phyloP scores from a whole-genome alignment of 176 grass and related monocot species.

The Saccharum spontaneum region DNA sequence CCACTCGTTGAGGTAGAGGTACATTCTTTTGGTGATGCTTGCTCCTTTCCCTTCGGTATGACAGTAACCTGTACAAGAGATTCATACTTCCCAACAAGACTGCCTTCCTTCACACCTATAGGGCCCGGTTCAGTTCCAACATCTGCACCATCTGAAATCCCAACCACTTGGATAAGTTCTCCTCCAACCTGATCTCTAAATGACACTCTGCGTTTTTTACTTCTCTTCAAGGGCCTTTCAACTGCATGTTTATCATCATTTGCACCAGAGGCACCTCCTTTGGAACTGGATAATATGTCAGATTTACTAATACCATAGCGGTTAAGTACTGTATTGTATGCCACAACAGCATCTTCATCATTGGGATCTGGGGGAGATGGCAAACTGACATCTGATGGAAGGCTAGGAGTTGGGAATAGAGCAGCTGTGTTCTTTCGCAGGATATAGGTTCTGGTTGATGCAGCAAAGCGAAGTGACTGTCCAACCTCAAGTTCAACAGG shows the following conservation, averaged over 20 bases:
- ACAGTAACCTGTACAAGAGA: constrained; percentile 89
- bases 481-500: constrained; percentile 96
- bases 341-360: constrained; percentile 84
- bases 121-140: constrained; percentile 92
- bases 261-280: constrained; percentile 27
- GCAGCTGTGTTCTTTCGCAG: constrained; percentile 73
- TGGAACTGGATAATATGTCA: constrained; percentile 43
- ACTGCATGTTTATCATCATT: constrained; percentile 28
- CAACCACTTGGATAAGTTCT: constrained; percentile 93
- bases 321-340: constrained; percentile 96
- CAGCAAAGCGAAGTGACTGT: constrained; percentile 88
- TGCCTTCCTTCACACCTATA: constrained; percentile 92
- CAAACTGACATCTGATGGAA: constrained; percentile 71
- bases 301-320: constrained; percentile 70
- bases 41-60: constrained; percentile 91
- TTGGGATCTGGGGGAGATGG: constrained; percentile 90
- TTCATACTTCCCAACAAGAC: constrained; percentile 96
- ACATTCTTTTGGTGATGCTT: constrained; percentile 45
- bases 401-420: constrained; percentile 54
- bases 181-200: constrained; percentile 88
- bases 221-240: constrained; percentile 71
- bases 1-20: constrained; percentile 55
- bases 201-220: constrained; percentile 61
- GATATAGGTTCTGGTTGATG: constrained; percentile 88
- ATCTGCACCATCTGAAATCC: constrained; percentile 89